Conservation (phyloP, 2,329 filamentous ascomycete genomes). For the Paracorniculantispora psalliotae region DNA sequence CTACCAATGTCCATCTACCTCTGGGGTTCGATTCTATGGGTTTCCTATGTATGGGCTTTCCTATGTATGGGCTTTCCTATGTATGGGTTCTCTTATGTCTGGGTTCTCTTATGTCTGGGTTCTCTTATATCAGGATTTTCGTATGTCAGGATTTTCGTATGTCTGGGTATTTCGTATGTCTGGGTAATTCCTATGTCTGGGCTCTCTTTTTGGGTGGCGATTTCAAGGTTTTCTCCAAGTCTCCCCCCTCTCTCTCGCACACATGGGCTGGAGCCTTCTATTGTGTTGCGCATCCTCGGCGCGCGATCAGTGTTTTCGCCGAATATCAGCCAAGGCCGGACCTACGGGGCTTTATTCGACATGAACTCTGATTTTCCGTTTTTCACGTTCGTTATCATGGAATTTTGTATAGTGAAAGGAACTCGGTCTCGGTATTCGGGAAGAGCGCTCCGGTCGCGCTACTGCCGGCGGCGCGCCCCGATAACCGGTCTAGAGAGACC, state of each 20-base stretch:
- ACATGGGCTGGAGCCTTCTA: slow-evolving; percentile 1
- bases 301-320: not conserved
- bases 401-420: not conserved
- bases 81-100: not conserved
- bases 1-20: not conserved
- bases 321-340: not conserved
- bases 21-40: not conserved
- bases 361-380: not conserved
- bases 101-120: not conserved
- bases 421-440: slow-evolving; percentile 1
- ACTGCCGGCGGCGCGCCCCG: not conserved
- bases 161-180: not conserved
- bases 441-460: slow-evolving; percentile 1
- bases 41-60: not conserved
- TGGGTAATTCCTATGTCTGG: not conserved
- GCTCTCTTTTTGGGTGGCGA: not conserved
- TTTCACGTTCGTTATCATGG: not conserved
- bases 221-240: not conserved
- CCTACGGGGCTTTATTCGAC: not conserved
- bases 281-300: not conserved
- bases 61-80: not conserved
- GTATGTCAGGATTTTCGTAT: too few species aligned
- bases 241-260: not conserved
- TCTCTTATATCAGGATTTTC: not conserved
- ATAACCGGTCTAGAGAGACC: not conserved